A percentile compares a stretch with the other conserved stretches of the same genome.
phyloP scores from a whole-genome alignment of 2,329 filamentous ascomycete genomes.

The Epichloe brachyelytri region DNA sequence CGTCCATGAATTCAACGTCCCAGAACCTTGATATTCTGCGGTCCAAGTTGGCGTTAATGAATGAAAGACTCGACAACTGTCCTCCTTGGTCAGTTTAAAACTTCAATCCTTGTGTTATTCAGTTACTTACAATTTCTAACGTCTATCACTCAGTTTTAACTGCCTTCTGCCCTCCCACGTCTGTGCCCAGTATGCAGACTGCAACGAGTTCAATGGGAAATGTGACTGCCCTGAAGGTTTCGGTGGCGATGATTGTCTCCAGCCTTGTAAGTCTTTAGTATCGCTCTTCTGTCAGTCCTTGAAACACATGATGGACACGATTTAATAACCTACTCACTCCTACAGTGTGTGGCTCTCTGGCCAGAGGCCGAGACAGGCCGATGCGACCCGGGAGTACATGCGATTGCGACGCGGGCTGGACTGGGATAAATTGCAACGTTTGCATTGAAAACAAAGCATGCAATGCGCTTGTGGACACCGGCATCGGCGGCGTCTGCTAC shows the following conservation, averaged over 20 bases:
- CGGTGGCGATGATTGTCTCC: slow-evolving; percentile 83
- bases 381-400: slow-evolving; percentile 61
- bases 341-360: slow-evolving; percentile 71
- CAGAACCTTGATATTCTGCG: slow-evolving; percentile 47
- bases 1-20: slow-evolving; percentile 41
- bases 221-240: slow-evolving; percentile 88
- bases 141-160: slow-evolving; percentile 61
- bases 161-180: slow-evolving; percentile 87
- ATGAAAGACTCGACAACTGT: slow-evolving; percentile 61
- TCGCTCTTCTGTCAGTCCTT: background rate
- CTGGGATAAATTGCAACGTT: slow-evolving; percentile 95
- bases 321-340: background rate
- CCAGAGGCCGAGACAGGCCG: slow-evolving; percentile 65
- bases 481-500: slow-evolving; percentile 79
- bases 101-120: background rate
- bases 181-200: slow-evolving; percentile 81
- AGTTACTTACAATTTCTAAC: slow-evolving; percentile 13
- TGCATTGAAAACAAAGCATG: slow-evolving; percentile 77
- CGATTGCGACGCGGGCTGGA: slow-evolving; percentile 86
- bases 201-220: slow-evolving; percentile 82
- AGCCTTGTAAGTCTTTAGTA: slow-evolving; percentile 46
- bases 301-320: background rate
- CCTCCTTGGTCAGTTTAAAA: slow-evolving; percentile 52
- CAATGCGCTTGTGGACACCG: slow-evolving; percentile 73
- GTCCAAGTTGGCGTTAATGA: slow-evolving; percentile 57